A percentile compares a stretch with the other conserved stretches of the same genome.
These are phyloP conservation scores for Zoysia matrella DNA, from an alignment of 202 grass and related monocot species.

Conservation along the genomic window DNA sequence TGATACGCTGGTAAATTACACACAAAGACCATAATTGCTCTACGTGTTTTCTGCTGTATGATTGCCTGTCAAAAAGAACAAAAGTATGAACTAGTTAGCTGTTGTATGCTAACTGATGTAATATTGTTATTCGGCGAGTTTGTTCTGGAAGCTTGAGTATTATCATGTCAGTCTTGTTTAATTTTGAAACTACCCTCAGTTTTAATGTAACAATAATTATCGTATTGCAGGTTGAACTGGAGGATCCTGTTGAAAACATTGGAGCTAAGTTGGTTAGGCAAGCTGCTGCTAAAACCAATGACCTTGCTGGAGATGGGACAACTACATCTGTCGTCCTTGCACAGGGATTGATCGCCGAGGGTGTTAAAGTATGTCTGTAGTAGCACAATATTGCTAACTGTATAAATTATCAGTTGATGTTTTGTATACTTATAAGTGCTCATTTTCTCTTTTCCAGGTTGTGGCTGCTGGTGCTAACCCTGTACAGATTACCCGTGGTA, in stretches of 20 bases:
- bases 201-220: not conserved
- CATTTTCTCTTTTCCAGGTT: constrained; percentile 59
- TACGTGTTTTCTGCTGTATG: not conserved
- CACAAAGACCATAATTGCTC: not conserved
- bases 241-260: constrained; percentile 98
- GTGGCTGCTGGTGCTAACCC: constrained; percentile 96
- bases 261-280: constrained; percentile 98
- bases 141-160: constrained; percentile 7
- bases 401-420: not conserved
- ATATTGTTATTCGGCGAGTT: not conserved
- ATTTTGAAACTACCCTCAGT: not conserved
- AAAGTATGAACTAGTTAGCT: not conserved
- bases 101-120: not conserved
- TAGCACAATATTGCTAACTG: constrained; percentile 17
- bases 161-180: constrained; percentile 9
- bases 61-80: not conserved
- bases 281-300: constrained; percentile 98
- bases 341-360: constrained; percentile 96
- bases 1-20: not conserved
- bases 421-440: not conserved
- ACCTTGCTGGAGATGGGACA: constrained; percentile 95
- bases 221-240: constrained; percentile 72
- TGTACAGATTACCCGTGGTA: constrained; percentile 98
- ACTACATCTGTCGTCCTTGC: constrained; percentile 99
- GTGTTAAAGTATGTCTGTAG: constrained; percentile 72